Evolutionary conservation across 2,329 filamentous ascomycete species (phyloP).

Genomic region (Apiospora arundinis): DNA sequence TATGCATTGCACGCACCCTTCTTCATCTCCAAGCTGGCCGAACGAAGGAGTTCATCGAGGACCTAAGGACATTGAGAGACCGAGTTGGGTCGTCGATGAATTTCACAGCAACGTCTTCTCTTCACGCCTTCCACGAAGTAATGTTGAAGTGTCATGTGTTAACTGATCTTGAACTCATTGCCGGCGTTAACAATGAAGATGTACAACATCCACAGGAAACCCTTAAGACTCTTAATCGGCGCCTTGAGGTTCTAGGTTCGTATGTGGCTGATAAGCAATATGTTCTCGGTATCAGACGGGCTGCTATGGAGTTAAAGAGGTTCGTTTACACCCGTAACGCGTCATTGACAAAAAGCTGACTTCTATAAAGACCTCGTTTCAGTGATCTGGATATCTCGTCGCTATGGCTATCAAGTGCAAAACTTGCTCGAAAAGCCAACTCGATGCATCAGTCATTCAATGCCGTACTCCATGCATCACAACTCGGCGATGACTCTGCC

Average conservation of each 20-base stretch:
- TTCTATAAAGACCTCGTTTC: constrained; percentile 59
- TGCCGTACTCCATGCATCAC: constrained; percentile 86
- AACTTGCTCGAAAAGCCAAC: constrained; percentile 84
- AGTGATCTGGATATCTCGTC: constrained; percentile 77
- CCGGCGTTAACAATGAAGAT: constrained; percentile 52
- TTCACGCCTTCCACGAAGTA: constrained; percentile 84
- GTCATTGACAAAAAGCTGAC: constrained; percentile 32
- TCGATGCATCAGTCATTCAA: constrained; percentile 90
- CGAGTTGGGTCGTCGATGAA: constrained; percentile 78
- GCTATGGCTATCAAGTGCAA: constrained; percentile 84
- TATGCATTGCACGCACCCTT: constrained; percentile 75
- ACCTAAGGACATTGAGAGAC: constrained; percentile 70
- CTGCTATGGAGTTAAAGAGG: constrained; percentile 82
- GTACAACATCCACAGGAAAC: constrained; percentile 47
- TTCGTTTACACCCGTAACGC: constrained; percentile 45
- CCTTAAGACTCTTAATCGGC: constrained; percentile 68
- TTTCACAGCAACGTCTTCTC: constrained; percentile 75
- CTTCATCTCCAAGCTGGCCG: constrained; percentile 63
- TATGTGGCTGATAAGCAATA: constrained; percentile 95
- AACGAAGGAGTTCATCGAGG: constrained; percentile 56
- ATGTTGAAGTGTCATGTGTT: constrained; percentile 87
- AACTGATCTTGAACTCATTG: constrained; percentile 83
- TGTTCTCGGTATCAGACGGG: constrained; percentile 82
- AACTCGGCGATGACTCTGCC: constrained; percentile 83
- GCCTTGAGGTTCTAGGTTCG: constrained; percentile 88